Base-by-base conservation (phyloP, 441 rosid species). In the Pelargonium australe region DNA sequence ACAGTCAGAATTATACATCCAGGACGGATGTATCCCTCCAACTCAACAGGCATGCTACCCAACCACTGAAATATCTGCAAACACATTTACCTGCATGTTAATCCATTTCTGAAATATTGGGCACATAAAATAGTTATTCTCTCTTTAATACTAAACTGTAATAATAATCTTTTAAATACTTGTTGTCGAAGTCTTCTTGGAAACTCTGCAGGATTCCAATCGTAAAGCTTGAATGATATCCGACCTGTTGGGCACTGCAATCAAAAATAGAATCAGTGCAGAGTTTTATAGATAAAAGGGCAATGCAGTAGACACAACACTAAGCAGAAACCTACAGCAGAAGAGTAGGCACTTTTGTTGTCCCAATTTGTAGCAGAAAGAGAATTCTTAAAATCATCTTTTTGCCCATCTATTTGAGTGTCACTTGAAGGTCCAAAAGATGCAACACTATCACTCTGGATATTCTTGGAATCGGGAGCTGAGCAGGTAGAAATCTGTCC, bases 121-220 rank as follows among this genome's bases (percentile, higher is more conserved):
- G 72, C 20, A 58, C 66, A 63, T 49, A 49, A 61, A 64, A 67
- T 37, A 66, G 51, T 14, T 40, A 64, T 17, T 73, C 57, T 65
- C 72, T 71, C 68, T 73, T 49, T 78, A 81, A 82, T 80, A 85
- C 93, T 81, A 87, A 88, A 89, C 88, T 85, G 81, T 67, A 76
- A 84, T 43, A 77, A 75, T 60, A 84, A 80, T 73, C 77, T 79
- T 81, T 84, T 77, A 85, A 80, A 79, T 94, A 95, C 99, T 90
- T 95, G 99, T 77, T 85, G 99, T 73, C 97, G 96, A 41, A 95
- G 97, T 83, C 97, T 89, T 81, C 99, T 83, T 0, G 99, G 99
- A 74, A 95, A 95, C 79, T 95, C 99, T 3, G 99, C 99, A 1
- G 99, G 99, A 80, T 95, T 95, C 99, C 99, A 95, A 73, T 95